Evolutionary conservation across 495 filamentous ascomycete species (phyloP), one percentile per base, ranked within the genome.

Genomic region (Neurospora pannonica): DNA sequence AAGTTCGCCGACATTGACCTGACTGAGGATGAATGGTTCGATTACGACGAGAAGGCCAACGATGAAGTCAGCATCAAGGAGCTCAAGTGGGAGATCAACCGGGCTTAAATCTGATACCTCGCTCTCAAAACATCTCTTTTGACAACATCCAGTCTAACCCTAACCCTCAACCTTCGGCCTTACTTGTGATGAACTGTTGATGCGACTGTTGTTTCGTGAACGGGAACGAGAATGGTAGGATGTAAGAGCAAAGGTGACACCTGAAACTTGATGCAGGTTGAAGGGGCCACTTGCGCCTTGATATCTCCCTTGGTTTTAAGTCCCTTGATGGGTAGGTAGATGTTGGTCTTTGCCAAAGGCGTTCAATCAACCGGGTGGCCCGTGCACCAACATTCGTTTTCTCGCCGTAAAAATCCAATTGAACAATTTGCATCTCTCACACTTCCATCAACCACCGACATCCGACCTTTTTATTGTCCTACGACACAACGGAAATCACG

Each of bases 1-100:
- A 89, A 90, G 71, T 99, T 99, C 76, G 82, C 87, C 5, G 90
- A 83, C 0, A 92, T 98, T 71, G 94, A 98, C 73, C 82, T 98
- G 40, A 81, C 84, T 0, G 97, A 98, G 28, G 95, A 92, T 1
- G 96, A 98, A 74, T 94, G 85, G 85, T 87, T 83, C 73, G 85
- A 87, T n/a, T 87, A 87, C 67, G 85, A 87, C 38, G 85, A 87
- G 83, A 92, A 93, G 83, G 85, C 90, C 24, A 85, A 81, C 2
- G 84, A 86, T 6, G 85, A 87, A 71, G 85, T 87, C 19, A 86
- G 92, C 79, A 94, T 99, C 79, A 98, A 95, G 84, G 94, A 97
- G 60, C 75, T 97, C 70, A 93, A 89, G 77, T 99, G 94, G 94
- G 90, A 92, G 76, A 91, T 99, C 75, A 88, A 89, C 75, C 86